phyloP scores from a whole-genome alignment of 345 rosid species.

The Eucalyptus cloeziana region DNA sequence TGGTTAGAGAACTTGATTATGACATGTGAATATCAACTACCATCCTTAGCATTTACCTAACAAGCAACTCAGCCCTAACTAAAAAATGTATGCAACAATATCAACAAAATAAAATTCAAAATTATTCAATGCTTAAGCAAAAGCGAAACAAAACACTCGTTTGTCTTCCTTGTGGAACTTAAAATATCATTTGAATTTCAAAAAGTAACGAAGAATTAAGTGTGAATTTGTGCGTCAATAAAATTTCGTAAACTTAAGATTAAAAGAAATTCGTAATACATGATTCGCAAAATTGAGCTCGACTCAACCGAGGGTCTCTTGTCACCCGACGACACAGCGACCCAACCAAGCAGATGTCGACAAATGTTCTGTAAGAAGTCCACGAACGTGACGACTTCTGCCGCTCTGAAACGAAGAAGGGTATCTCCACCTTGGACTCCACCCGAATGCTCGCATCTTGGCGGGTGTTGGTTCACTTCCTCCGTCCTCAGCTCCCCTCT shows the following conservation, averaged over 20 bases:
- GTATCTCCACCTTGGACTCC: conserved; percentile 9
- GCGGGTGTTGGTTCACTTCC: background rate
- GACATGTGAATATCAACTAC: background rate
- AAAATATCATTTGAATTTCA: background rate
- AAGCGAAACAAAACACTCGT: accelerated
- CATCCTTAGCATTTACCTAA: background rate
- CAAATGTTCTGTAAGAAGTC: background rate
- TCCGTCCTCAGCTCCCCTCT: conserved; percentile 5
- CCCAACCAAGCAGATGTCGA: background rate
- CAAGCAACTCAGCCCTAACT: accelerated
- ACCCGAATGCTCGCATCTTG: conserved; percentile 3
- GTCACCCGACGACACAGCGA: background rate
- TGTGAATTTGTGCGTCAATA: background rate
- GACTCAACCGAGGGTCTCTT: background rate
- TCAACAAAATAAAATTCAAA: too few relatives aligned
- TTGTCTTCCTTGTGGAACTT: background rate
- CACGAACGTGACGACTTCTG: background rate
- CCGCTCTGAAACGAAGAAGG: background rate
- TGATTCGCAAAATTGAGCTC: background rate
- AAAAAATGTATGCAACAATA: background rate
- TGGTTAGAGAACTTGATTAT: background rate
- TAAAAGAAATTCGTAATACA: accelerated
- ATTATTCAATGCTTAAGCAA: too few relatives aligned
- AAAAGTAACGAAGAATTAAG: too few relatives aligned
- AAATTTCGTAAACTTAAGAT: background rate